Percentiles rank a stretch among this genome's conserved stretches.
Evolutionary conservation across 2,329 filamentous ascomycete species (phyloP).

Genomic region (Remersonia thermophila): DNA sequence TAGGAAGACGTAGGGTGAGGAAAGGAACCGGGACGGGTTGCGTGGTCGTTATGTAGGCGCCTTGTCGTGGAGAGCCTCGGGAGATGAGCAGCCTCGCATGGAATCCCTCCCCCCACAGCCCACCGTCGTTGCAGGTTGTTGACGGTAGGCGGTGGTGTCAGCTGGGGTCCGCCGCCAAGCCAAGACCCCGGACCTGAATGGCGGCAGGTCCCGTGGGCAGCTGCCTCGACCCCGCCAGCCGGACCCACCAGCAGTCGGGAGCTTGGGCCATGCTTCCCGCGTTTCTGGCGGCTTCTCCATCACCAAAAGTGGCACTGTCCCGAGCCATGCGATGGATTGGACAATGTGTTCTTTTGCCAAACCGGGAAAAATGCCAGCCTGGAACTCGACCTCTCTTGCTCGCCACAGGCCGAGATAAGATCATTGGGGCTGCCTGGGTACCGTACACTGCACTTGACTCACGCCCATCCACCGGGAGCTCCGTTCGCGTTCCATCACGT

Average conservation of each 20-base stretch:
- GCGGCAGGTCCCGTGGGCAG: not conserved
- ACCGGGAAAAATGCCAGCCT: constrained; percentile 20
- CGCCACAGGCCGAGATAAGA: not conserved
- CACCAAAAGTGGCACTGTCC: not conserved
- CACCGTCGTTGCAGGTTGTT: too few species aligned
- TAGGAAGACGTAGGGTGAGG: too few species aligned
- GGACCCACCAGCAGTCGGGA: constrained; percentile 4
- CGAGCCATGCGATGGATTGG: not conserved
- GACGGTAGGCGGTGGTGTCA: too few species aligned
- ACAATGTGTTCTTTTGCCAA: constrained; percentile 22
- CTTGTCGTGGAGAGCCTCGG: too few species aligned
- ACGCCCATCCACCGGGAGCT: too few species aligned
- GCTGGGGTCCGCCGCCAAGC: too few species aligned
- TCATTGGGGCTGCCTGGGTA: not conserved
- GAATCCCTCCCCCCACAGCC: too few species aligned
- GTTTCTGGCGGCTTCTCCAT: constrained; percentile 12
- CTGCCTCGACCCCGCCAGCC: not conserved
- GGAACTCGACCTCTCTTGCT: constrained; percentile 6
- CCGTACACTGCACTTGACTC: too few species aligned
- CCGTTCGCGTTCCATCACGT: not conserved
- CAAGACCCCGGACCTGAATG: too few species aligned
- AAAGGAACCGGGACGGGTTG: too few species aligned
- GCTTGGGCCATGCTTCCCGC: not conserved
- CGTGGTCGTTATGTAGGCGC: too few species aligned
- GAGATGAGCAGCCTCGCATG: too few species aligned